Base-by-base conservation (phyloP, 768 basidiomycete species). In the Rhodotorula babjevae region DNA sequence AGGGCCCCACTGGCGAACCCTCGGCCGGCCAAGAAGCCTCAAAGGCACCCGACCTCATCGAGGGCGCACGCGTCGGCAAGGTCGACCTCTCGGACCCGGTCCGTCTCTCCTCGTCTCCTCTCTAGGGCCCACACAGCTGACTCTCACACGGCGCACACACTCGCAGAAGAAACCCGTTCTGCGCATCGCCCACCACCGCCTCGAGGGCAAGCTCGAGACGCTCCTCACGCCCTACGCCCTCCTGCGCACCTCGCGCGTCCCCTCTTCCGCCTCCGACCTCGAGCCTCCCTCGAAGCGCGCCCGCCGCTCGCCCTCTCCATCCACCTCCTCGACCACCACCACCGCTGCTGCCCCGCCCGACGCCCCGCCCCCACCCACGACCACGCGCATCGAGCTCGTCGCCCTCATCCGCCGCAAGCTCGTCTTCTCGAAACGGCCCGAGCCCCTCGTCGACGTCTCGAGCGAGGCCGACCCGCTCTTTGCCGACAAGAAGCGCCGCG, bases 21-120 rank as follows among this genome's bases (percentile, higher is more conserved):
- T 61, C 55, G 7, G 69, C 65, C 0, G 71, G n/a, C 9, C 12
- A 40, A 59, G 11, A 21, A 21, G 71, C 46, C n/a, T 31, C 29
- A 31, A 29, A 11, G 46, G 31, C 60, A 58, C 44, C 61, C 27
- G 6, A 40, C 31, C 63, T 33, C 15, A 50, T 57, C 64, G 64
- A 61, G 29, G 78, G 74, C 44, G 65, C 61, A 8, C 1, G 68
- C 14, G 71, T 78, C 14, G 78, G 78, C 33, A 75, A 76, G 62
- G 63, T 78, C 27, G 76, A 78, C 70, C 49, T 77, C n/a, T 42
- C 67, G 15, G 64, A 77, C 60, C 74, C 78, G 1, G 78, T 78
- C 25, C 65, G 65, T 61, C 3, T 16, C 19, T 16, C 14, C 14
- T 23, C 19, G 3, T 11, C 42, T 23, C 36, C 27, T 36, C 36